Evolutionary conservation across 2,329 filamentous ascomycete genomes (phyloP).

Genomic region (Fusarium temperatum): DNA sequence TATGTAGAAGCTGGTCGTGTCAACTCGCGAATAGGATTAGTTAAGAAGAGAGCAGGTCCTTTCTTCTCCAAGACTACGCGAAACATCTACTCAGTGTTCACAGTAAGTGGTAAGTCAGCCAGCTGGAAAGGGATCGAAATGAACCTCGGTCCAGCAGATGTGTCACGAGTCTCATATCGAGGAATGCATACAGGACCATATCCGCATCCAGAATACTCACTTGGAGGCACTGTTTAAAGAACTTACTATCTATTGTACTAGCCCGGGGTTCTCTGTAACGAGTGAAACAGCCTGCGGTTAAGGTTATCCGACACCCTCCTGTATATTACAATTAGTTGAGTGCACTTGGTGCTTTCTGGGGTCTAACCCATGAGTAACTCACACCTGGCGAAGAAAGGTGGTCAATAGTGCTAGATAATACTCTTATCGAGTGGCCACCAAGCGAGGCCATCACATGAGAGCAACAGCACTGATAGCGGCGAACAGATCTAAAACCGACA

Average conservation of each 20-base stretch:
- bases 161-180: not conserved
- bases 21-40: accelerated
- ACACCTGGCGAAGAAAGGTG: not conserved
- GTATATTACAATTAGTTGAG: not conserved
- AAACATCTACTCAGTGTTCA: not conserved
- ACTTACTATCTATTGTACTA: too few relatives aligned
- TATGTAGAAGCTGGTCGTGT: not conserved
- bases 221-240: accelerated
- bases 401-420: not conserved
- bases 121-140: not conserved
- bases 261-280: not conserved
- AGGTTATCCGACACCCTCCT: accelerated
- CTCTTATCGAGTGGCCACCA: not conserved
- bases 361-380: too few relatives aligned
- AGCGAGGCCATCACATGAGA: not conserved
- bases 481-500: not conserved
- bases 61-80: too few relatives aligned
- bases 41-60: not conserved
- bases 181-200: too few relatives aligned
- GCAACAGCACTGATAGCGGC: not conserved
- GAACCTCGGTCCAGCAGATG: not conserved
- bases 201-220: not conserved
- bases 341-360: not conserved
- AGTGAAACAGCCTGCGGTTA: too few relatives aligned
- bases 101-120: accelerated